Evolutionary conservation across 225 moss, liverwort and hornwort genomes (phyloP), one percentile per base, ranked within the genome.

Genomic region (Rhytidiadelphus loreus): DNA sequence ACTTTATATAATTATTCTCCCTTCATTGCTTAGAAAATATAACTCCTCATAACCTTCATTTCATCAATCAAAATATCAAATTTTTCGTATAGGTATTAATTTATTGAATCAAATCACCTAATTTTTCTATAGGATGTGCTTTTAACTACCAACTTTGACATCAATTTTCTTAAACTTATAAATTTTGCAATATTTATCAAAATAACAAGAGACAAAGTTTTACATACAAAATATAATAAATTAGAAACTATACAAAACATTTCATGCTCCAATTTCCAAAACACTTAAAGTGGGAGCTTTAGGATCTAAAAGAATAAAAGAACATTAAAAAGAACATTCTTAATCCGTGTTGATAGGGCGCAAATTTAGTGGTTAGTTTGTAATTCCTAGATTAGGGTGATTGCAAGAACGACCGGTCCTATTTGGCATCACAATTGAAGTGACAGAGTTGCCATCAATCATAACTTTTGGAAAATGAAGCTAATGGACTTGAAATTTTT

Each of bases 171-270:
- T 1, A 16, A 63, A 12, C 4, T 26, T 26, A 41, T 8, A 3
- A 26, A 0, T 16, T 43, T 41, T 43, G 15, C 14, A 41, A 26
- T 26, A 43, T 26, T 43, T 26, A 0, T 0, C 0, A 8, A 1
- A 71, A 43, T 16, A 3, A 43, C 2, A 43, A 43, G 26, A 41
- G 8, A 24, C 2, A 70, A 41, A 70, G 2, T 26, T 71, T 16
- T 16, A 26, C 1, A 3, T 43, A 3, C 43, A 43, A 24, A 43
- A 43, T 71, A 15, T 15, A 8, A 3, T 70, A 43, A n/a, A 43
- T 26, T 43, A 26, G 2, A 0, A 71, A 43, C 26, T 26, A 26
- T 2, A 16, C 26, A 2, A 26, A 16, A 70, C 15, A 26, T 26
- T 43, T 15, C 9, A 43, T 26, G 6, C 2, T 1, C 9, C 1